Base-by-base conservation (phyloP, 352 stramenopile genomes). In the Thalassiosira gravida region DNA sequence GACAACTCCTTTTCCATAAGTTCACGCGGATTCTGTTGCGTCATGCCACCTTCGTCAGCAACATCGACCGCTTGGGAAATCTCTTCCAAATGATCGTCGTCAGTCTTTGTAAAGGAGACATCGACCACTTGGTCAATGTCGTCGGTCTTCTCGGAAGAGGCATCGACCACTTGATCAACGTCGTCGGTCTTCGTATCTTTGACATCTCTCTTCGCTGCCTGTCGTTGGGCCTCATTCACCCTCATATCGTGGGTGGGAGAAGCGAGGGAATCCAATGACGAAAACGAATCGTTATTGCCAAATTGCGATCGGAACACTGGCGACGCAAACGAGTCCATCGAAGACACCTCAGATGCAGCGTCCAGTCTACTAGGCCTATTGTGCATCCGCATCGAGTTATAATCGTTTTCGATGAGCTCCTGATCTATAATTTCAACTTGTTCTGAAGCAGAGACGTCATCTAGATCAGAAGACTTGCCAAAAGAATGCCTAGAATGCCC, bases 271-370 rank as follows among this genome's bases (percentile, higher is more conserved):
- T 74, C 66, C 44, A 74, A 61, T 27, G 66, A 64, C 1, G 66
- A 74, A 3, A 74, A 20, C 13, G 53, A 46, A 8, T 35, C 55
- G 16, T 55, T 14, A 16, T 7, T 3, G 8, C 14, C 42, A 3
- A 18, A 2, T 5, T 2, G 42, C 35, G 35, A 44, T 13, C 13
- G 35, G 35, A 49, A 50, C 6, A 71, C 55, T 9, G 70, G 70
- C n/a, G 70, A 79, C 11, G 59, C 70, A 16, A 44, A 35, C 25
- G 70, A 79, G 30, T 73, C 70, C 14, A 79, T 35, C 14, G 70
- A 79, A 16, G 70, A 79, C 22, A 79, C 35, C 32, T 32, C 35
- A 0, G 59, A 72, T n/a, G n/a, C n/a, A 27, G 27, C 3, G 47
- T 29, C 16, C 47, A 55, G 3, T 22, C 16, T 18, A 53, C 44